phyloP scores from a whole-genome alignment of 1,284 basidiomycete genomes.

The Sanghuangporus baumii region DNA sequence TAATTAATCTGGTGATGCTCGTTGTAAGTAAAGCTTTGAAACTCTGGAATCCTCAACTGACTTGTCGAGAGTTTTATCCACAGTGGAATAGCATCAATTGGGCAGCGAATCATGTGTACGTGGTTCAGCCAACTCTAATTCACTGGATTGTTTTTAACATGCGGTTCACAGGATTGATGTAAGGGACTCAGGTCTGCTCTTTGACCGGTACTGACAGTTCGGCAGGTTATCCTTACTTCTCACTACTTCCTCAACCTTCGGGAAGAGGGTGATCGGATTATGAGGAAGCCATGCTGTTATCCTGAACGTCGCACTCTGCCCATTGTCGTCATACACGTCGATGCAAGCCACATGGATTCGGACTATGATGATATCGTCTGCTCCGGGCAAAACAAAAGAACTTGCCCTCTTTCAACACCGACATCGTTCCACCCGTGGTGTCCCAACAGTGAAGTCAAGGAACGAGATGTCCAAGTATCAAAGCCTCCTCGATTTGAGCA shows the following conservation, averaged over 20 bases:
- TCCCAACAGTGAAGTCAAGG: not conserved
- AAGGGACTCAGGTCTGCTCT: not conserved
- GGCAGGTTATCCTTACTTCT: slow-evolving; percentile 5
- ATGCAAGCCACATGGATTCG: not conserved
- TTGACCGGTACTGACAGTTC: not conserved
- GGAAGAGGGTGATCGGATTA: not conserved
- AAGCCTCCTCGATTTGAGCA: not conserved
- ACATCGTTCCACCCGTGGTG: not conserved
- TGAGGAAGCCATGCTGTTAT: not conserved
- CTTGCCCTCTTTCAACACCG: not conserved
- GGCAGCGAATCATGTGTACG: slow-evolving; percentile 11
- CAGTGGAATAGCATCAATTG: slow-evolving; percentile 7
- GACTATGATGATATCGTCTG: not conserved
- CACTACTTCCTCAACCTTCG: slow-evolving; percentile 4
- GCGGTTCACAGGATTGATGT: not conserved
- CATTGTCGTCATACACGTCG: slow-evolving; percentile 1
- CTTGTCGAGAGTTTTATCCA: slow-evolving; percentile 1
- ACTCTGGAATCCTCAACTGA: not conserved
- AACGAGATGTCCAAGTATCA: not conserved
- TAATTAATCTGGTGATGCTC: slow-evolving; percentile 2
- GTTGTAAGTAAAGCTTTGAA: not conserved
- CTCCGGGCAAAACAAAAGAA: no score
- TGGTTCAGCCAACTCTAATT: not conserved
- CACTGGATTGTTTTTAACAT: not conserved
- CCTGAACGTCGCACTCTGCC: not conserved